Conservation (phyloP, 371 early-diverging fungal species). For the Encephalitozoon cuniculi region DNA sequence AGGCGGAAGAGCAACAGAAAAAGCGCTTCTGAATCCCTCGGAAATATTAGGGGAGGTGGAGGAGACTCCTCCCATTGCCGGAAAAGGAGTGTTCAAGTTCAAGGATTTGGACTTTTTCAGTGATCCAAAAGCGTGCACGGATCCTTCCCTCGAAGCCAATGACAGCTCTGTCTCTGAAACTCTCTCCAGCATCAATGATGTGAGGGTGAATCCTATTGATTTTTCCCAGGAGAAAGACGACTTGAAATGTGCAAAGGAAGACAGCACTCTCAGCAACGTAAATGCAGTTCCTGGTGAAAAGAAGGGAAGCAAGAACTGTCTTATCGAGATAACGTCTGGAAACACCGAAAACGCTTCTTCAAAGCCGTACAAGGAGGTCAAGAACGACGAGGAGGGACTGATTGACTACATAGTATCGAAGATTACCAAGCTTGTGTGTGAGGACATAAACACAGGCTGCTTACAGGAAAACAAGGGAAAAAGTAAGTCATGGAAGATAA, state of each 20-base stretch:
- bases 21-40: not conserved
- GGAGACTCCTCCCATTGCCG: not conserved
- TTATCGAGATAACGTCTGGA: not conserved
- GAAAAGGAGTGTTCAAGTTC: not conserved
- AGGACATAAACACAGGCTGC: not conserved
- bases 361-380: not conserved
- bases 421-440: not conserved
- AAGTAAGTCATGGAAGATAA: not conserved
- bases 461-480: not conserved
- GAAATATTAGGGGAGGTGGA: not conserved
- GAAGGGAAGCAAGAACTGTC: not conserved
- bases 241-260: not conserved
- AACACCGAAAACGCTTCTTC: not conserved
- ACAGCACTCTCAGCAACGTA: not conserved
- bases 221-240: not conserved
- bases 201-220: conserved; percentile 1
- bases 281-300: not conserved
- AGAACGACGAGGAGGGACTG: not conserved
- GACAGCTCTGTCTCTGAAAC: not conserved
- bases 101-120: not conserved
- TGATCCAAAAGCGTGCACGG: not conserved
- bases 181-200: not conserved
- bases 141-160: not conserved
- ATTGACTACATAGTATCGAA: conserved; percentile 3
- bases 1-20: not conserved